Percentiles rank a stretch among this genome's conserved stretches.
Conservation (phyloP, 331 rosid species). For the Phaseolus coccineus region DNA sequence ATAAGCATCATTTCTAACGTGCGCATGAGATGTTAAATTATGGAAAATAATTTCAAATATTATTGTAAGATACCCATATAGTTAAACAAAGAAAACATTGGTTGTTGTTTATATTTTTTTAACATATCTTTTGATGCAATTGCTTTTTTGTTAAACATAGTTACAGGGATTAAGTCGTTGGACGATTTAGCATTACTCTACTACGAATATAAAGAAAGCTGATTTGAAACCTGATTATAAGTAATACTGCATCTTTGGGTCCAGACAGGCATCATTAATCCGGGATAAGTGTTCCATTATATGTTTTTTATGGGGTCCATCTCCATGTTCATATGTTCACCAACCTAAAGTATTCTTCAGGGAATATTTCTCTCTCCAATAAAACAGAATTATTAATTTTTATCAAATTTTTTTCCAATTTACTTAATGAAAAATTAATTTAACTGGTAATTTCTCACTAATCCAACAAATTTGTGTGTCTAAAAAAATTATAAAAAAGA, state of each 20-base stretch:
- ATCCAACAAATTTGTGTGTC: too few species aligned
- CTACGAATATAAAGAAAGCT: neutral
- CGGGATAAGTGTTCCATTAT: neutral
- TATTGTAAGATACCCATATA: neutral
- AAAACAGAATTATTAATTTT: neutral
- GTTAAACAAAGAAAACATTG: neutral
- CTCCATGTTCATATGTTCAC: neutral
- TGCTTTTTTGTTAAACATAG: neutral
- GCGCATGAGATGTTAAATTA: neutral
- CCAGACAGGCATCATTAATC: neutral
- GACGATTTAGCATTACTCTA: neutral
- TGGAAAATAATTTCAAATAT: neutral
- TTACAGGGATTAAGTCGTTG: neutral
- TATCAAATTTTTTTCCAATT: too few species aligned
- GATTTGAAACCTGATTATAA: neutral
- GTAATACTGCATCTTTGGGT: neutral
- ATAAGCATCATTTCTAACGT: neutral
- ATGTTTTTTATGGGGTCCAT: slow-evolving; percentile 30
- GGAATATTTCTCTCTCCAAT: neutral
- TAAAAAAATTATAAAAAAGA: too few species aligned
- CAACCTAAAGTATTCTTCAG: neutral
- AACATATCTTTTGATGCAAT: neutral
- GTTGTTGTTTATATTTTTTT: neutral
- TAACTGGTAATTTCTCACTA: too few species aligned
- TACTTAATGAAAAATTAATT: too few species aligned